These are phyloP conservation scores for Fusarium ramigenum DNA, from an alignment of 2,329 filamentous ascomycete species.

Conservation along the genomic window DNA sequence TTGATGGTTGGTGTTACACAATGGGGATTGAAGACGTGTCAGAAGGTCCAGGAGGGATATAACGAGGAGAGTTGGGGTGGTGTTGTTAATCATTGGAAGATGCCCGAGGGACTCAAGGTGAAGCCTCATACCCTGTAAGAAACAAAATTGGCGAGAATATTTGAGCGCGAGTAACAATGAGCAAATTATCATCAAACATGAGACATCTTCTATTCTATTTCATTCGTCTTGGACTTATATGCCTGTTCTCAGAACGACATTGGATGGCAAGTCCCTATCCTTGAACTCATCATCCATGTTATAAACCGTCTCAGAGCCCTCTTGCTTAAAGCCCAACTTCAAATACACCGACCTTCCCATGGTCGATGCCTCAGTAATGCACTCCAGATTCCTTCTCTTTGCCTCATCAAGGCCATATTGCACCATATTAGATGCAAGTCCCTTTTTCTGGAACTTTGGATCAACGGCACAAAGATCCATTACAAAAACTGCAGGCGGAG, in stretches of 20 bases:
- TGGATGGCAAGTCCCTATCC: constrained; percentile 50
- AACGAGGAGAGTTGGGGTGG: constrained; percentile 84
- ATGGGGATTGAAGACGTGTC: constrained; percentile 70
- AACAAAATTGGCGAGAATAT: constrained; percentile 3
- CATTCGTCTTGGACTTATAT: neutral
- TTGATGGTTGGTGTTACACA: constrained; percentile 77
- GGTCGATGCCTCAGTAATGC: constrained; percentile 56
- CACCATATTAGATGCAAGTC: constrained; percentile 56
- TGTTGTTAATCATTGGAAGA: constrained; percentile 69
- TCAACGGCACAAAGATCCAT: constrained; percentile 63
- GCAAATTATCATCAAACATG: neutral
- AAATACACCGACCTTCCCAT: constrained; percentile 59
- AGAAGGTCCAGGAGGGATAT: constrained; percentile 72
- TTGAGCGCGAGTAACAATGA: neutral
- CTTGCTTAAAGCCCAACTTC: constrained; percentile 56
- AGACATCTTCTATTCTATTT: neutral
- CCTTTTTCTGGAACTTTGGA: constrained; percentile 61
- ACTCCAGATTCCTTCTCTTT: constrained; percentile 52
- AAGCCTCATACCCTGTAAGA: constrained; percentile 34
- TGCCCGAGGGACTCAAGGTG: constrained; percentile 49
- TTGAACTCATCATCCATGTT: constrained; percentile 55
- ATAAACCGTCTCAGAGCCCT: constrained; percentile 54
- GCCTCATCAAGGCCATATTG: constrained; percentile 59
- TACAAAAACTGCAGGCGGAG: constrained; percentile 57
- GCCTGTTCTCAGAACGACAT: constrained; percentile 58